Percentiles rank a stretch among this genome's conserved stretches.
These are phyloP conservation scores for Lobulomyces angularis DNA, from an alignment of 192 early-diverging fungal genomes.

Conservation along the genomic window DNA sequence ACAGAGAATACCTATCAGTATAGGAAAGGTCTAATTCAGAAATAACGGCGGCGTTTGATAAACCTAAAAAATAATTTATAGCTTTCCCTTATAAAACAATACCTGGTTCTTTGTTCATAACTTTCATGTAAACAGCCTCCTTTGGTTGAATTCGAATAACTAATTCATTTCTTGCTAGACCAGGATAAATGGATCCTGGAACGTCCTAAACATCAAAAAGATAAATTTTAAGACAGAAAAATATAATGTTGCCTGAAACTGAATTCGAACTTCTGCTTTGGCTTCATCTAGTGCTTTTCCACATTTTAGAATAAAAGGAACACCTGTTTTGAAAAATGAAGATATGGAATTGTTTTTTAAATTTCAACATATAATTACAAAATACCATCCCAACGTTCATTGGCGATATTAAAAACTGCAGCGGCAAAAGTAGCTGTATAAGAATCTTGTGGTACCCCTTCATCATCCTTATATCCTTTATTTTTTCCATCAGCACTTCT, in stretches of 20 bases:
- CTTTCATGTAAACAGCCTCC: constrained; percentile 91
- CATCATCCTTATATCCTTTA: constrained; percentile 89
- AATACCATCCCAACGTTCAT: constrained; percentile 81
- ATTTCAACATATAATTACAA: background rate
- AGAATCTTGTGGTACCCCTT: constrained; percentile 69
- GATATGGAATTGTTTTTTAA: background rate
- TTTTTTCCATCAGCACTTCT: constrained; percentile 61
- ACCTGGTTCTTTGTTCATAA: constrained; percentile 91
- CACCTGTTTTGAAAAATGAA: constrained; percentile 21
- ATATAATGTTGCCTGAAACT: too few species aligned
- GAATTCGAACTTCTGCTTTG: constrained; percentile 91
- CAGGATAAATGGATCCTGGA: constrained; percentile 64
- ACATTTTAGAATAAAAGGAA: constrained; percentile 66
- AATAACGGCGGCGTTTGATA: constrained; percentile 69
- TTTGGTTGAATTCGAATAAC: constrained; percentile 88
- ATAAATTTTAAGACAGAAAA: too few species aligned
- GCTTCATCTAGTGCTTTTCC: constrained; percentile 76
- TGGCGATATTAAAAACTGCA: constrained; percentile 75
- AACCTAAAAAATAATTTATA: constrained; percentile 30
- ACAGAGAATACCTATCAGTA: constrained; percentile 69
- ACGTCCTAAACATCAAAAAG: too few species aligned
- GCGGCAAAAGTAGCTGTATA: constrained; percentile 86
- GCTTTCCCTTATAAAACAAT: too few species aligned
- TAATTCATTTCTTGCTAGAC: constrained; percentile 81
- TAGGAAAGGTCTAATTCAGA: constrained; percentile 92